These are phyloP conservation scores for Globisporangium parvum DNA, from an alignment of 352 stramenopile genomes.

Conservation along the genomic window DNA sequence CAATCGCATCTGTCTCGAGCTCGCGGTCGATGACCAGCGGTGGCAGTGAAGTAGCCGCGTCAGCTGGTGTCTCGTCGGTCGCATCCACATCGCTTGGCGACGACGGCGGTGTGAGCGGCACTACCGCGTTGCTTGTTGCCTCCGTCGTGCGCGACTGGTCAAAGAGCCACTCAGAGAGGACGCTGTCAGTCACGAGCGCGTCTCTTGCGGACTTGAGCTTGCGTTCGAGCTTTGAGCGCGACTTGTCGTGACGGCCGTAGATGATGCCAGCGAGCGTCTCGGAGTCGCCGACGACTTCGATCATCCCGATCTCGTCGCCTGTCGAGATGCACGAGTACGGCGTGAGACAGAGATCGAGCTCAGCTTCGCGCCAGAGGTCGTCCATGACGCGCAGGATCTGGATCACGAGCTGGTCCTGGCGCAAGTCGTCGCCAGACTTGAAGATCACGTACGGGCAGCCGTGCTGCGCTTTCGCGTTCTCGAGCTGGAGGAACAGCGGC, in stretches of 20 bases:
- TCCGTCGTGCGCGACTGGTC: background rate
- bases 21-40: background rate
- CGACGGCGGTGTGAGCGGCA: slow-evolving; percentile 1
- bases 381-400: slow-evolving; percentile 91
- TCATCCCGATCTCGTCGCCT: slow-evolving; percentile 81
- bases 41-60: no score
- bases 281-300: slow-evolving; percentile 85
- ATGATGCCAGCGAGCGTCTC: slow-evolving; percentile 88
- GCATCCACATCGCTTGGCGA: background rate
- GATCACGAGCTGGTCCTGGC: slow-evolving; percentile 92
- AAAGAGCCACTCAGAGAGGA: slow-evolving; percentile 77
- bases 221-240: slow-evolving; percentile 47
- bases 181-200: slow-evolving; percentile 46
- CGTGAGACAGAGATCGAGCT: slow-evolving; percentile 77
- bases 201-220: slow-evolving; percentile 70
- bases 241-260: slow-evolving; percentile 58
- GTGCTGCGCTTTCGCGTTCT: slow-evolving; percentile 61
- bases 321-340: slow-evolving; percentile 88
- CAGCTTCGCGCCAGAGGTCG: slow-evolving; percentile 81
- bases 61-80: no score
- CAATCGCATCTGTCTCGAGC: background rate
- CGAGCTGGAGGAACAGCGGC: slow-evolving; percentile 85
- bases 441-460: slow-evolving; percentile 81
- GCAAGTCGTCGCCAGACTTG: slow-evolving; percentile 91
- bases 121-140: slow-evolving; percentile 1